Base-by-base conservation (phyloP, 192 early-diverging fungal species). In the Linnemannia elongata region DNA sequence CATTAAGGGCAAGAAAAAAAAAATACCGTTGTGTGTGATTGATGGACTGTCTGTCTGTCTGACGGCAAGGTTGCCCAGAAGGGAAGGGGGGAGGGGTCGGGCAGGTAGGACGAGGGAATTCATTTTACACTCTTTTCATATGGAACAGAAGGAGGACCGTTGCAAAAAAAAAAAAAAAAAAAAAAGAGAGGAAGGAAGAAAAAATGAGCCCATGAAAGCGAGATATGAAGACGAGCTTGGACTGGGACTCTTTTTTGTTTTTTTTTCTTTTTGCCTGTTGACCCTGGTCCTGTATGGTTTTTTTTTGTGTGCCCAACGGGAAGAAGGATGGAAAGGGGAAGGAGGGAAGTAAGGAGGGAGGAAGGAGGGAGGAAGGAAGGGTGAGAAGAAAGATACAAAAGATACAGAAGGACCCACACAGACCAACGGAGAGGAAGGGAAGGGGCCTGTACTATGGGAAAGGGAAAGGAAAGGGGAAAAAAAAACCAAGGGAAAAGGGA, bases 221-320 rank as follows among this genome's bases (percentile, higher is more conserved):
- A 57, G 27, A 57, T 57, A 57, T 57, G 55, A 57, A 57, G 55
- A 8, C 55, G 42, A 27, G 18, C 22, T 42, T 13, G 71, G 71
- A 44, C 39, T 44, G 71, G 36, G 36, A 15, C 71, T 49, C 47
- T 2, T 4, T 49, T 6, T n/a, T n/a, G n/a, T n/a, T n/a, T n/a
- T 49, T 18, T 2, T 4, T 22, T 41, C 12, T 47, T 24, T 24
- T 18, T 42, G 3, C 6, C 24, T 45, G 1, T 44, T 39, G 70
- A 42, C 39, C 41, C 35, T 42, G 41, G 35, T n/a, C n/a, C 6
- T 39, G 9, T 38, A 0, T 38, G 17, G 17, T 39, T 18, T 69
- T 30, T 69, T 30, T 38, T 18, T 69, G 22, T 39, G 71, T 42
- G 71, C 42, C 18, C 71, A 73, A 44, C 71, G 71, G 71, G 42